Percentiles rank a stretch among this genome's conserved stretches.
Conservation (phyloP, 2,329 filamentous ascomycete genomes). For the Clonostachys rosea region DNA sequence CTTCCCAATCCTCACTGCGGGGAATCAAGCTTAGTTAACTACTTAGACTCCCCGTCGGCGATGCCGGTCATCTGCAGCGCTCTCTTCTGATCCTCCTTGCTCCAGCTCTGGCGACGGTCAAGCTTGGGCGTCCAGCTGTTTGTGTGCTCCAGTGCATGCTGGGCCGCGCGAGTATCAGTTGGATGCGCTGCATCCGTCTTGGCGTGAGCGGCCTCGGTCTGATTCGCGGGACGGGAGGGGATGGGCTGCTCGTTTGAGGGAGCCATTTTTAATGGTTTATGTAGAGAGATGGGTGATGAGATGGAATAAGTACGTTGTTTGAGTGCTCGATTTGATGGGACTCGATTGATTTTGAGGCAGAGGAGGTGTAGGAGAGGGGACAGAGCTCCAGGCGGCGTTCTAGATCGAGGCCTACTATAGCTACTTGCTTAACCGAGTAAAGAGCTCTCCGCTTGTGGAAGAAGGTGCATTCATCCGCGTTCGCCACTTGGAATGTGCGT, state of each 20-base stretch:
- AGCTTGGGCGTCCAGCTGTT: conserved; percentile 40
- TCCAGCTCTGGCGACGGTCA: conserved; percentile 46
- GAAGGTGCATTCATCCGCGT: too few species aligned
- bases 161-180: conserved; percentile 4
- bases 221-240: conserved; percentile 6
- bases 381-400: too few species aligned
- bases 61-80: conserved; percentile 41
- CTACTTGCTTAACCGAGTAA: too few species aligned
- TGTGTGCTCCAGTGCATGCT: conserved; percentile 21
- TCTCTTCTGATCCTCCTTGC: conserved; percentile 48
- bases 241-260: background rate
- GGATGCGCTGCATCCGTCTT: conserved; percentile 3
- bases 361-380: too few species aligned
- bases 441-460: too few species aligned
- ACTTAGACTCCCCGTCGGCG: conserved; percentile 11
- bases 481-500: too few species aligned
- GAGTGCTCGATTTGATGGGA: background rate
- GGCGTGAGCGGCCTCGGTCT: conserved; percentile 1
- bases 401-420: too few species aligned
- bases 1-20: too few species aligned
- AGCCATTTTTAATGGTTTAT: background rate
- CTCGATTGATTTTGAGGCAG: too few species aligned
- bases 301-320: background rate
- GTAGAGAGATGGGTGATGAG: background rate
- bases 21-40: too few species aligned